A percentile compares a stretch with the other conserved stretches of the same genome.
Conservation (phyloP, 2,329 filamentous ascomycete genomes). For the Aspergillus aculeatus region DNA sequence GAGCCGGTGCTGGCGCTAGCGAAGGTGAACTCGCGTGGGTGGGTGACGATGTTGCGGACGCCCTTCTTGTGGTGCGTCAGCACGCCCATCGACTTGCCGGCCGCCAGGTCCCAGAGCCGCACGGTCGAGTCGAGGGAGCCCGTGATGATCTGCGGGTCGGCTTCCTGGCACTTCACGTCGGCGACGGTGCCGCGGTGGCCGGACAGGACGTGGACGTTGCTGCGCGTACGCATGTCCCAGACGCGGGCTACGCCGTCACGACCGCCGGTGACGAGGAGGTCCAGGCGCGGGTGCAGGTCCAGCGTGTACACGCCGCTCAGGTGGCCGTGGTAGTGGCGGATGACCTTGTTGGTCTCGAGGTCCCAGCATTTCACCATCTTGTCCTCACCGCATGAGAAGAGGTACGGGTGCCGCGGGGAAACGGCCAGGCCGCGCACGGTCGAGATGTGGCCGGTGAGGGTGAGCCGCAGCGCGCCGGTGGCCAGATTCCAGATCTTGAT, state of each 20-base stretch:
- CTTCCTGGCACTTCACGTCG: conserved; percentile 88
- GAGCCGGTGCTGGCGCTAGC: conserved; percentile 86
- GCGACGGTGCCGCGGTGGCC: conserved; percentile 91
- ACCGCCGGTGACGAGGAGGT: conserved; percentile 91
- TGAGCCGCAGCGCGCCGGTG: conserved; percentile 77
- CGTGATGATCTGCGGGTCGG: conserved; percentile 92
- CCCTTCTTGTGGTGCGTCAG: conserved; percentile 99
- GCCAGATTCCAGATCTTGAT: conserved; percentile 99
- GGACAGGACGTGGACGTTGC: conserved; percentile 88
- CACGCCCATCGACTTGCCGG: conserved; percentile 93
- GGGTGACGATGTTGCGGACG: conserved; percentile 76
- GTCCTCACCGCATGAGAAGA: conserved; percentile 97
- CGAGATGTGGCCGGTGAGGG: conserved; percentile 90
- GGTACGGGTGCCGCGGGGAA: conserved; percentile 88
- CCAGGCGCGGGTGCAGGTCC: conserved; percentile 87
- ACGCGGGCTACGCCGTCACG: conserved; percentile 91
- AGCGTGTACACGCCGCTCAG: conserved; percentile 93
- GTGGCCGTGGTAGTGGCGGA: conserved; percentile 95
- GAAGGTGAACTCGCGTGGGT: conserved; percentile 95
- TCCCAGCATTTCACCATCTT: conserved; percentile 99
- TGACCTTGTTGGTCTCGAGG: conserved; percentile 98
- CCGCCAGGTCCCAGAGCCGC: conserved; percentile 90
- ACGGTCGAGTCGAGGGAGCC: conserved; percentile 91
- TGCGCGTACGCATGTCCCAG: conserved; percentile 97
- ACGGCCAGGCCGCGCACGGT: conserved; percentile 90